These are phyloP conservation scores for Apiospora phragmitis DNA, from an alignment of 2,329 filamentous ascomycete species.

Conservation along the genomic window DNA sequence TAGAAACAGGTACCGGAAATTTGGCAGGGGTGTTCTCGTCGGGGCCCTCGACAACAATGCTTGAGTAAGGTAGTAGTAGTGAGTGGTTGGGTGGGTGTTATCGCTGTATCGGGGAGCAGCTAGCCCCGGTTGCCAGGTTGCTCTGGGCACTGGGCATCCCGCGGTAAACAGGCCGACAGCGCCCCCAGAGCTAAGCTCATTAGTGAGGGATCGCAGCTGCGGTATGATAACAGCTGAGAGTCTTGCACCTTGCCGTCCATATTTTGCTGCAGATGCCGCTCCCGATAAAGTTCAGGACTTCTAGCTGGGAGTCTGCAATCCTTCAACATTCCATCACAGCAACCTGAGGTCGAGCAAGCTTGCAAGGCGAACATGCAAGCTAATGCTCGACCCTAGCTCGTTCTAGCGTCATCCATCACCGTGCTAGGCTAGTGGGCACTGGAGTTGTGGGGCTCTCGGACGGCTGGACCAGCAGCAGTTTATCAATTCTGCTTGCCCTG, in stretches of 20 bases:
- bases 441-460: background rate
- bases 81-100: background rate
- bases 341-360: background rate
- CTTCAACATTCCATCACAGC: background rate
- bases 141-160: background rate
- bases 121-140: background rate
- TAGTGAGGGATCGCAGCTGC: background rate
- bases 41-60: background rate
- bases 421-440: background rate
- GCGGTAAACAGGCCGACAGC: background rate
- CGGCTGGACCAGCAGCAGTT: background rate
- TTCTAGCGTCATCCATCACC: slow-evolving; percentile 7
- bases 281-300: background rate
- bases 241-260: background rate
- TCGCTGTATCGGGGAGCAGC: background rate
- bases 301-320: background rate
- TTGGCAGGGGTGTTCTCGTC: background rate
- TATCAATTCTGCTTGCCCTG: background rate
- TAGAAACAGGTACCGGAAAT: background rate
- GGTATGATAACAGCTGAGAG: background rate
- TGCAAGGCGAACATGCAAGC: slow-evolving; percentile 3
- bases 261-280: background rate
- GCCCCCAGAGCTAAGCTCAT: background rate
- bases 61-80: background rate
- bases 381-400: slow-evolving; percentile 2